phyloP scores from a whole-genome alignment of 1,139 yeast genomes.

The Kodamaea derodonti region DNA sequence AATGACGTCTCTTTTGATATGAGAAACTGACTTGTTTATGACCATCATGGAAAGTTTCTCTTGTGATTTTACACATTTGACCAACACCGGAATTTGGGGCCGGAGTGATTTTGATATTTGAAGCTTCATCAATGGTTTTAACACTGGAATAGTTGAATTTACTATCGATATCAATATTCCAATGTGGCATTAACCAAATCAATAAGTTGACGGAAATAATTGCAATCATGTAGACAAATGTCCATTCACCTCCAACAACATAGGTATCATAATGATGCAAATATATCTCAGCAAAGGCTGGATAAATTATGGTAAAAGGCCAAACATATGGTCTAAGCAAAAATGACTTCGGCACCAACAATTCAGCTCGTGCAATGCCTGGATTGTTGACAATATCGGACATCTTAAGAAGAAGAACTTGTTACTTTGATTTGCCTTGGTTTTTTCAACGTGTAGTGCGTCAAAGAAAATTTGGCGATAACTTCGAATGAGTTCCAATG shows the following conservation, averaged over 20 bases:
- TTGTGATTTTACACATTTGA: constrained; percentile 64
- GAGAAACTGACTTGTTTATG: constrained; percentile 66
- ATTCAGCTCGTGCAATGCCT: constrained; percentile 59
- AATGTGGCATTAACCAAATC: constrained; percentile 88
- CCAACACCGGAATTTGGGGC: constrained; percentile 84
- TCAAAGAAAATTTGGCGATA: too few relatives aligned
- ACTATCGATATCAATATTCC: constrained; percentile 77
- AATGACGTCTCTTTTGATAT: constrained; percentile 90
- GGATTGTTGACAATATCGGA: constrained; percentile 50
- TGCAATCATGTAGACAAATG: constrained; percentile 79
- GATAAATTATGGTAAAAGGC: constrained; percentile 81
- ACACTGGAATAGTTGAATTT: constrained; percentile 64
- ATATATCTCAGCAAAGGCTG: constrained; percentile 67
- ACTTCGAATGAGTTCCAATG: too few relatives aligned
- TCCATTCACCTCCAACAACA: constrained; percentile 80
- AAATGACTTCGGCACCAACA: constrained; percentile 66
- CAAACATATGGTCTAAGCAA: constrained; percentile 73
- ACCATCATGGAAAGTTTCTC: constrained; percentile 58
- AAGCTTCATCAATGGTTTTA: constrained; percentile 55
- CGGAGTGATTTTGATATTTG: constrained; percentile 72
- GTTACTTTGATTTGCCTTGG: not conserved
- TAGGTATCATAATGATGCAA: constrained; percentile 69
- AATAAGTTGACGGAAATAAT: constrained; percentile 70
- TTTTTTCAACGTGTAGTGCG: not conserved
- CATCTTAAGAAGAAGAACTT: constrained; percentile 17